Evolutionary conservation across 1,284 basidiomycete species (phyloP).

Genomic region (Ganoderma meredithae): DNA sequence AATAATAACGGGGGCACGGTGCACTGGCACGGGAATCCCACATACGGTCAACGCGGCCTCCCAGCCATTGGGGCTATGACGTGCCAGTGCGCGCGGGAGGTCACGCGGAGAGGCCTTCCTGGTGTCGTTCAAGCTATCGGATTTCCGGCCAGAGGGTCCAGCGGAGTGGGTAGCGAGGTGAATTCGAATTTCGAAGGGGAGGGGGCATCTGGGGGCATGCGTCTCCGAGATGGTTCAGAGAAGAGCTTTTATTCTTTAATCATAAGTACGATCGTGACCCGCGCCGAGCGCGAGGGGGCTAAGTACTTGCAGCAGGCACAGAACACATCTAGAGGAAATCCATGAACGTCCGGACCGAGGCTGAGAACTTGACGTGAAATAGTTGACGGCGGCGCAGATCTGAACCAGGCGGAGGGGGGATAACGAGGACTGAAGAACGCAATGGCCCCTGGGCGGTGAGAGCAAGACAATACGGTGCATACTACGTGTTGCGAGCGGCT

Average conservation of each 20-base stretch:
- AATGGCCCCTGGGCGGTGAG: not conserved
- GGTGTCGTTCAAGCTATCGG: conserved; percentile 1
- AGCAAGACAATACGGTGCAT: conserved; percentile 2
- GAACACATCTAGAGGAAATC: not conserved
- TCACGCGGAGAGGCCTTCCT: not conserved
- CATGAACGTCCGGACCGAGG: not conserved
- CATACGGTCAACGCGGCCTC: not conserved
- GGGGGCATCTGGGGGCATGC: not conserved
- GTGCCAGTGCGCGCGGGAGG: not conserved
- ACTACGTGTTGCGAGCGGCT: conserved; percentile 5
- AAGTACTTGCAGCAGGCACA: not conserved
- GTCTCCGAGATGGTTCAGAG: not conserved
- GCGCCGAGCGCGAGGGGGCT: not conserved
- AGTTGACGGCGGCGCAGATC: not conserved
- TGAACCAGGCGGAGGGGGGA: not conserved
- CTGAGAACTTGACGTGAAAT: not conserved
- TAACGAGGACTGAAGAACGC: not conserved
- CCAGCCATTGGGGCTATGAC: not conserved
- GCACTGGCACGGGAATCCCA: not conserved
- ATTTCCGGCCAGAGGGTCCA: not conserved
- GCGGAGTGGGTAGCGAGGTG: not conserved
- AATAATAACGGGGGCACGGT: not conserved
- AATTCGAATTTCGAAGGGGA: conserved; percentile 2
- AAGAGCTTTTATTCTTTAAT: conserved; percentile 4
- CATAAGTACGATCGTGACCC: not conserved